A percentile compares a stretch with the other conserved stretches of the same genome.
Evolutionary conservation across 2,329 filamentous ascomycete species (phyloP).

Genomic region (Colletotrichum sojae): DNA sequence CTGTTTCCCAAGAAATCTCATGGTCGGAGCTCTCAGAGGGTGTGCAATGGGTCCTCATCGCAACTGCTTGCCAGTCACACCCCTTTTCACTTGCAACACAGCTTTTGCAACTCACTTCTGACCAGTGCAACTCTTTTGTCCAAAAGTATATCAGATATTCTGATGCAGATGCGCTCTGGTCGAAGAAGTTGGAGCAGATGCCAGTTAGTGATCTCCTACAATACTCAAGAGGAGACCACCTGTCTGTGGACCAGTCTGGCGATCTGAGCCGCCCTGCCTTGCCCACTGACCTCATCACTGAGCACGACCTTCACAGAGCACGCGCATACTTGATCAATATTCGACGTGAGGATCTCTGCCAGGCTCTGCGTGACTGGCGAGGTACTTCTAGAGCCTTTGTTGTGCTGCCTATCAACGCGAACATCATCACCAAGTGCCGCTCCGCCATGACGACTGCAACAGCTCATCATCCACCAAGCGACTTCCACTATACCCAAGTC

Average conservation of each 20-base stretch:
- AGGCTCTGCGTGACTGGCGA: slow-evolving; percentile 40
- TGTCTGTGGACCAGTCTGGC: slow-evolving; percentile 28
- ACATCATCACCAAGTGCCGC: slow-evolving; percentile 39
- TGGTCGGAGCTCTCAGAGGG: slow-evolving; percentile 13
- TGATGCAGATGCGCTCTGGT: slow-evolving; percentile 10
- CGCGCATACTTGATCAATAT: slow-evolving; percentile 40
- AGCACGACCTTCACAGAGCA: slow-evolving; percentile 40
- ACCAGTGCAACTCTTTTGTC: slow-evolving; percentile 23
- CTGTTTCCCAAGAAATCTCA: neutral
- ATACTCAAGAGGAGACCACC: slow-evolving; percentile 29
- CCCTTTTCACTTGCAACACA: neutral
- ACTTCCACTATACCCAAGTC: neutral
- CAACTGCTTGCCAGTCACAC: slow-evolving; percentile 9
- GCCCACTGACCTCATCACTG: slow-evolving; percentile 43
- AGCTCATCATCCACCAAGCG: neutral
- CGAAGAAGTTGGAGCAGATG: slow-evolving; percentile 29
- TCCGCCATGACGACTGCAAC: neutral
- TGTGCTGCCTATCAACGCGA: slow-evolving; percentile 44
- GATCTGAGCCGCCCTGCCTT: slow-evolving; percentile 44
- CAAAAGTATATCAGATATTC: slow-evolving; percentile 9
- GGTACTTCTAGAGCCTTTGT: slow-evolving; percentile 44
- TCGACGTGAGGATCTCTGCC: slow-evolving; percentile 14
- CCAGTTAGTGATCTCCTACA: slow-evolving; percentile 7
- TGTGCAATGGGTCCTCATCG: slow-evolving; percentile 22
- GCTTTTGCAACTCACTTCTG: slow-evolving; percentile 2